A percentile compares a stretch with the other conserved stretches of the same genome.
These are phyloP conservation scores for Excoecaria cochinchinensis DNA, from an alignment of 345 rosid species.

Conservation along the genomic window DNA sequence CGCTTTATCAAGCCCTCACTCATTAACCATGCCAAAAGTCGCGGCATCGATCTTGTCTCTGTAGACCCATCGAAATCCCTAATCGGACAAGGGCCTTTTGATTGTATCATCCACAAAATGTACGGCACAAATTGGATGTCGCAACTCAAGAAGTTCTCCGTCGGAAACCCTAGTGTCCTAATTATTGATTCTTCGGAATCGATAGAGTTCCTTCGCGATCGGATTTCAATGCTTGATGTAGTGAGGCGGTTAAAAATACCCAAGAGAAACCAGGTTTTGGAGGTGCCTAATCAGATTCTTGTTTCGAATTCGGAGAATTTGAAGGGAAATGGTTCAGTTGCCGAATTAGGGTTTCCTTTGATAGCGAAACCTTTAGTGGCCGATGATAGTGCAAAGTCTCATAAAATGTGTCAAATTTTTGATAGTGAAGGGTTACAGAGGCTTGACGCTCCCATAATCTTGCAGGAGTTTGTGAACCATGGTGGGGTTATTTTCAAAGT, in stretches of 20 bases:
- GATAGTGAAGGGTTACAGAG: constrained; percentile 47
- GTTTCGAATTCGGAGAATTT: constrained; percentile 34
- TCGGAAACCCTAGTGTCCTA: constrained; percentile 41
- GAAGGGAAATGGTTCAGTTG: constrained; percentile 25
- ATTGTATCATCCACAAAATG: constrained; percentile 61
- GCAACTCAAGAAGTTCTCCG: constrained; percentile 36
- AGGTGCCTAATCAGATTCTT: constrained; percentile 43
- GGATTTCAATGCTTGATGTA: constrained; percentile 60
- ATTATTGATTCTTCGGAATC: constrained; percentile 47
- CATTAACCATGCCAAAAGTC: constrained; percentile 35
- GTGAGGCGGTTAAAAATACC: constrained; percentile 35
- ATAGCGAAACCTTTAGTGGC: constrained; percentile 56
- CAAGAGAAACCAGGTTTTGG: constrained; percentile 23
- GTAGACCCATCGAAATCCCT: constrained; percentile 45
- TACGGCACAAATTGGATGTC: constrained; percentile 48
- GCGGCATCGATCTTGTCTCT: constrained; percentile 40
- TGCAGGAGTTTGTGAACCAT: constrained; percentile 72
- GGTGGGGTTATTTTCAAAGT: constrained; percentile 66
- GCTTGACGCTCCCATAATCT: constrained; percentile 41
- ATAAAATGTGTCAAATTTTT: constrained; percentile 49
- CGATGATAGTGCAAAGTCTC: constrained; percentile 51
- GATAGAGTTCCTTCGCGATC: constrained; percentile 42
- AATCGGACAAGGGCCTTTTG: constrained; percentile 54
- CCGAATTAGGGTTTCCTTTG: constrained; percentile 45
- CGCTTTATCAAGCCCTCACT: constrained; percentile 53